Evolutionary conservation across 2,329 filamentous ascomycete species (phyloP).

Genomic region (Dendrostoma leiphaemia): DNA sequence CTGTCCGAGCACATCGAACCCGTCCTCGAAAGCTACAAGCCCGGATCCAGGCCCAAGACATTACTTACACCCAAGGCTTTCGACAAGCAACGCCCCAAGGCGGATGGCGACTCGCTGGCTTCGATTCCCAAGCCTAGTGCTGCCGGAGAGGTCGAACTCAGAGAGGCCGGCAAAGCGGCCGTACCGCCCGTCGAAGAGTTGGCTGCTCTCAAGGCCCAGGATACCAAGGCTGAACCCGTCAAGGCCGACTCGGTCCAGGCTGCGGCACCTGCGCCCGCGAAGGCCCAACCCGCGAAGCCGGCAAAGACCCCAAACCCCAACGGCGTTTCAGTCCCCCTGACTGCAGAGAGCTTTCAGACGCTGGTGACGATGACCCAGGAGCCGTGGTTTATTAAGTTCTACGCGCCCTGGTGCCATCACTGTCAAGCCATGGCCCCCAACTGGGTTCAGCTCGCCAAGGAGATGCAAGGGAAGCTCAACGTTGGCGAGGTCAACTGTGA

Average conservation of each 20-base stretch:
- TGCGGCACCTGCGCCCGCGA: constrained; percentile 25
- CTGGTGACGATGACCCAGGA: constrained; percentile 84
- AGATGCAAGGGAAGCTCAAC: constrained; percentile 87
- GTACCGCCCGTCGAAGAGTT: constrained; percentile 14
- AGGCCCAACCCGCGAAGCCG: constrained; percentile 46
- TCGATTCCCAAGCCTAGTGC: constrained; percentile 10
- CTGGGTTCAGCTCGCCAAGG: constrained; percentile 86
- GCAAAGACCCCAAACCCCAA: constrained; percentile 67
- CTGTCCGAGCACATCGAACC: constrained; percentile 73
- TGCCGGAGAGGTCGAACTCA: constrained; percentile 26
- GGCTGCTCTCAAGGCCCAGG: constrained; percentile 10
- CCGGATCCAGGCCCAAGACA: constrained; percentile 71
- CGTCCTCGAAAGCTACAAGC: constrained; percentile 72
- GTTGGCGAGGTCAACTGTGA: constrained; percentile 97
- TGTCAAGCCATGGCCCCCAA: constrained; percentile 90
- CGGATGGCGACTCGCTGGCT: constrained; percentile 12
- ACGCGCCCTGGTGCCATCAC: constrained; percentile 95
- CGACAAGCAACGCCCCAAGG: constrained; percentile 40
- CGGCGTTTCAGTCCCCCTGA: constrained; percentile 73
- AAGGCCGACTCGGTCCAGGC: constrained; percentile 30
- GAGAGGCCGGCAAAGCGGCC: constrained; percentile 29
- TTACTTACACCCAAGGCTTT: constrained; percentile 71
- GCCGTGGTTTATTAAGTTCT: constrained; percentile 98
- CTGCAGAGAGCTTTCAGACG: constrained; percentile 80
- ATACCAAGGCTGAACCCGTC: constrained; percentile 23